Percentiles rank a stretch among this genome's conserved stretches.
Conservation (phyloP, 2,329 filamentous ascomycete genomes). For the Sporothrix phasma region DNA sequence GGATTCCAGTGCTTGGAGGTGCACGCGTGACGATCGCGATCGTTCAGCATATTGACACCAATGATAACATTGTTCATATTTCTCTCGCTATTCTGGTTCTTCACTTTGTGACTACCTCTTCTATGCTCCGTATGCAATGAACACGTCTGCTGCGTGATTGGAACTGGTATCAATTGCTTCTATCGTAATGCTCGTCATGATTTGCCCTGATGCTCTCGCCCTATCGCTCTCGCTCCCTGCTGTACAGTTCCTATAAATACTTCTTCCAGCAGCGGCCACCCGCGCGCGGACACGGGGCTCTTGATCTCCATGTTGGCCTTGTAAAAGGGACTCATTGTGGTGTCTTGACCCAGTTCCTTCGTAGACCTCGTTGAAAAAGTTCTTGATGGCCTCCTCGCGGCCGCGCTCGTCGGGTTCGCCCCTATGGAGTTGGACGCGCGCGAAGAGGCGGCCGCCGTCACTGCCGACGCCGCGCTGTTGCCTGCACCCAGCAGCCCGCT, state of each 20-base stretch:
- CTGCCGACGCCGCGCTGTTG: conserved; percentile 29
- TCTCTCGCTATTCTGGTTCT: background rate
- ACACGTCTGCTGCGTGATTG: background rate
- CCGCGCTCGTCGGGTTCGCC: conserved; percentile 75
- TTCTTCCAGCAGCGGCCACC: conserved; percentile 87
- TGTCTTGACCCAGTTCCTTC: conserved; percentile 97
- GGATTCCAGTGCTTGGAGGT: conserved; percentile 7
- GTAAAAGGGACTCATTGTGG: conserved; percentile 96
- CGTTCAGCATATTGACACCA: conserved; percentile 9
- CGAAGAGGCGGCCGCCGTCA: conserved; percentile 28
- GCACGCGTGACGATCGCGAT: conserved; percentile 14
- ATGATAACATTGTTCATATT: conserved; percentile 11
- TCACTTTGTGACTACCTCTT: background rate
- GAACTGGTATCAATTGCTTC: background rate
- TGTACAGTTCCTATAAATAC: conserved; percentile 51
- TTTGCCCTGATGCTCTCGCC: background rate
- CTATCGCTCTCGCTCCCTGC: background rate
- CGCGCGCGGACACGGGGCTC: conserved; percentile 71
- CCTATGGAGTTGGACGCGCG: conserved; percentile 60
- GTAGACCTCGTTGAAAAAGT: conserved; percentile 92
- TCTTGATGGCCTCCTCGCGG: conserved; percentile 89
- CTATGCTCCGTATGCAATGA: background rate
- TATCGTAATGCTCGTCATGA: background rate
- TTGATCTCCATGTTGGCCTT: conserved; percentile 71
- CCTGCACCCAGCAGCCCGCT: conserved; percentile 3